Base-by-base conservation (phyloP, 2,329 filamentous ascomycete species). In the Tolypocladium pustulatum region DNA sequence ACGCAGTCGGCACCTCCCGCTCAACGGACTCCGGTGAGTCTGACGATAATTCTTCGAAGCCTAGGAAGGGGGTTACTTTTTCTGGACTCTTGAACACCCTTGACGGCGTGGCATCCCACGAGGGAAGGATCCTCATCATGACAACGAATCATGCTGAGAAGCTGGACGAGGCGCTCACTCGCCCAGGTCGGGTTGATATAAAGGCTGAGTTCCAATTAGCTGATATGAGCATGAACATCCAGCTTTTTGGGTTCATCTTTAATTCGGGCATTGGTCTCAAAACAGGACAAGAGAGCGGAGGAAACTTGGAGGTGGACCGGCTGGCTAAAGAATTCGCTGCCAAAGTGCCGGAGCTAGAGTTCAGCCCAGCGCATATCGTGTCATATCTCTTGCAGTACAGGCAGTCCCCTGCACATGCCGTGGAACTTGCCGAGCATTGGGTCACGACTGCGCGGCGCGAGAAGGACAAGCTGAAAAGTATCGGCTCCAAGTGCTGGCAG, bases 101-200 rank as follows among this genome's bases (percentile, higher is more conserved):
- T 5, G 59, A 67, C 54, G 58, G 64, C 27, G 56, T 67, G 49
- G 57, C 61, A 0, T 66, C 58, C 30, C 53, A 65, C 25, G 63
- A 67, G 40, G 62, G 61, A 37, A 55, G 61, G 41, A 36, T 68
- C 9, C 63, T 67, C 2, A 65, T 68, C 38, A 67, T 69, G 56
- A 69, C 58, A 17, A 68, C 64, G 2, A 69, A 68, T 49, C 52
- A 66, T 36, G 57, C 61, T 27, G 56, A 67, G 41, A 60, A 66
- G 37, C 60, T 68, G 3, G 63, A 68, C 53, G 8, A 56, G 15
- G 65, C 62, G n/a, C 57, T 68, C 1, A 65, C 60, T 6, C 60
- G 62, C 12, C 59, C 66, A 56, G 60, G 85, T 0, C 72, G 84
- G 2, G 79, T 88, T 0, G 84, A 89, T 60, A 75, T 84, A 69